A percentile compares a stretch with the other conserved stretches of the same genome.
These are phyloP conservation scores for Apiospora malaysiana DNA, from an alignment of 2,329 filamentous ascomycete genomes.

Conservation along the genomic window DNA sequence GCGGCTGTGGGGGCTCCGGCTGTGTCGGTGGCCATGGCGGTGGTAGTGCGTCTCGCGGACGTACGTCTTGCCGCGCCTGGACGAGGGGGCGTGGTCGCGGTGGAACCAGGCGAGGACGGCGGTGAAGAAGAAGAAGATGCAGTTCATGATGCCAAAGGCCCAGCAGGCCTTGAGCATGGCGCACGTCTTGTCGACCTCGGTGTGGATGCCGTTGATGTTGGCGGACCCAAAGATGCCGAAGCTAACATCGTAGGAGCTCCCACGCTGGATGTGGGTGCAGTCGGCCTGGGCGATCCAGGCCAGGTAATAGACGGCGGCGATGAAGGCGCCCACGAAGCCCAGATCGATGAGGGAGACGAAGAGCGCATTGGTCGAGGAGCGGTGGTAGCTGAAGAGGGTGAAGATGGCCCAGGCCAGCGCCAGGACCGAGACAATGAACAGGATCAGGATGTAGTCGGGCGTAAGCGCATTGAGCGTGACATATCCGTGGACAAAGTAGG, in stretches of 20 bases:
- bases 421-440: slow-evolving; percentile 71
- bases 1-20: slow-evolving; percentile 45
- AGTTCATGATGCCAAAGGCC: slow-evolving; percentile 89
- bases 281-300: slow-evolving; percentile 65
- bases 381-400: slow-evolving; percentile 71
- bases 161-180: slow-evolving; percentile 91
- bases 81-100: slow-evolving; percentile 47
- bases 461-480: slow-evolving; percentile 62
- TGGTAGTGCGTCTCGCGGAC: slow-evolving; percentile 57
- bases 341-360: slow-evolving; percentile 68
- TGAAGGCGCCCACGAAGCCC: slow-evolving; percentile 67
- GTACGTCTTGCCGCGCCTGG: slow-evolving; percentile 42
- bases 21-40: slow-evolving; percentile 49
- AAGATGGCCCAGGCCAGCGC: slow-evolving; percentile 67
- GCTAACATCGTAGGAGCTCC: slow-evolving; percentile 58
- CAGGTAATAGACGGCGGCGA: slow-evolving; percentile 65
- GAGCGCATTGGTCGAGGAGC: slow-evolving; percentile 62
- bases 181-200: slow-evolving; percentile 76
- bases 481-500: slow-evolving; percentile 69
- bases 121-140: slow-evolving; percentile 80
- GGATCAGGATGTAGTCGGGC: slow-evolving; percentile 66
- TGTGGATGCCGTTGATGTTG: slow-evolving; percentile 54
- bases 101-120: slow-evolving; percentile 70
- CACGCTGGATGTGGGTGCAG: slow-evolving; percentile 66
- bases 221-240: slow-evolving; percentile 68